A percentile compares a stretch with the other conserved stretches of the same genome.
These are phyloP conservation scores for Postia placenta DNA, from an alignment of 768 basidiomycete genomes.

Conservation along the genomic window DNA sequence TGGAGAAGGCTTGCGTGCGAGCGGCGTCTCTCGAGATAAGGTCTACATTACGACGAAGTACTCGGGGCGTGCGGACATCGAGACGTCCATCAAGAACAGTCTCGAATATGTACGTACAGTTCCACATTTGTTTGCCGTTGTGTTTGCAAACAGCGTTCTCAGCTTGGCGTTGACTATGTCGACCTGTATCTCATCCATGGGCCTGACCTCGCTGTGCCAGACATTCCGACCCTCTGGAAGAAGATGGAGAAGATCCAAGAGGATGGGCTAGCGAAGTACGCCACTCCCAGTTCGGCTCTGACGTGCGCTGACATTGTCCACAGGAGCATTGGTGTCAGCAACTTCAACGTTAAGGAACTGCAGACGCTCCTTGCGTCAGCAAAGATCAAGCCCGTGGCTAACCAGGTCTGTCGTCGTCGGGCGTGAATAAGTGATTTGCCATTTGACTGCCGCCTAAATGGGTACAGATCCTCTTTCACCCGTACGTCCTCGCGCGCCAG, in stretches of 20 bases:
- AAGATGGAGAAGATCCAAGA: constrained; percentile 54
- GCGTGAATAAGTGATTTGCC: no score
- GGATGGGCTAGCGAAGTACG: constrained; percentile 51
- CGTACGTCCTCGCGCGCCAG: constrained; percentile 57
- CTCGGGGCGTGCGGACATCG: constrained; percentile 50
- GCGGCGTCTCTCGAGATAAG: constrained; percentile 46
- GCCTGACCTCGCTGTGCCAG: constrained; percentile 47
- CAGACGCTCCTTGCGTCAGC: constrained; percentile 47
- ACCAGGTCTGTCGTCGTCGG: constrained; percentile 62
- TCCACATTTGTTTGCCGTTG: not conserved
- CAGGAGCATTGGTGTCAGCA: constrained; percentile 71
- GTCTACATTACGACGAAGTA: constrained; percentile 66
- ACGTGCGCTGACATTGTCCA: not conserved
- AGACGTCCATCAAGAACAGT: constrained; percentile 50
- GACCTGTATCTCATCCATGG: constrained; percentile 70
- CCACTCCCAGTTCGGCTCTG: not conserved
- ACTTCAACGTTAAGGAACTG: constrained; percentile 54
- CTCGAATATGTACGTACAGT: constrained; percentile 46
- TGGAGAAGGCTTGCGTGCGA: constrained; percentile 42
- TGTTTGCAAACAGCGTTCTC: not conserved
- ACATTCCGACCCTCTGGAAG: constrained; percentile 58
- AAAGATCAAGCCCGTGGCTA: constrained; percentile 58
- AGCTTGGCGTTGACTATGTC: constrained; percentile 61
- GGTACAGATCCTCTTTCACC: constrained; percentile 68
- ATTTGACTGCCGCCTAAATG: no score